Conservation (phyloP, 768 basidiomycete genomes). For the Tylopilus cervinicoccineus region DNA sequence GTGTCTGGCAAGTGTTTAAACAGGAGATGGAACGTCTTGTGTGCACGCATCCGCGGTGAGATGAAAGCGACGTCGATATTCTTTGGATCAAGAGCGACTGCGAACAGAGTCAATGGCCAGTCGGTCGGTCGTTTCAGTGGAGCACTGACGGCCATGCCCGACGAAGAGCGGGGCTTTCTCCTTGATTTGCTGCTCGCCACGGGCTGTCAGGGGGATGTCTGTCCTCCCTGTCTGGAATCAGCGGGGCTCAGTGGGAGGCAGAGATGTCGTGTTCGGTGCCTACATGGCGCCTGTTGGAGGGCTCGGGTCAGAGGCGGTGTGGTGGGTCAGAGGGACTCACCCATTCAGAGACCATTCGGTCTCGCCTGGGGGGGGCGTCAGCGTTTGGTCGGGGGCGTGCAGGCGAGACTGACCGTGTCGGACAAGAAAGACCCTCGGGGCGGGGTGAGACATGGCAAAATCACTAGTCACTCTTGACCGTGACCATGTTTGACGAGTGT, state of each 20-base stretch:
- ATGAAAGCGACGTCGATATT: constrained; percentile 74
- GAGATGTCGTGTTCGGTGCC: constrained; percentile 12
- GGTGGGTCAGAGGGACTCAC: constrained; percentile 32
- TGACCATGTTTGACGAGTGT: constrained; percentile 67
- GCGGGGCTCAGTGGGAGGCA: neutral
- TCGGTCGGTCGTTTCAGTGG: neutral
- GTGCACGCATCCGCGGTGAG: constrained; percentile 86
- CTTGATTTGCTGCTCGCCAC: constrained; percentile 69
- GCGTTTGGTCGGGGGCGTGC: neutral
- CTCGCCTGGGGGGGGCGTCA: constrained; percentile 52
- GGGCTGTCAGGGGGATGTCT: constrained; percentile 82
- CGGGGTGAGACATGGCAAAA: constrained; percentile 39
- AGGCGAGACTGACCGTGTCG: constrained; percentile 58
- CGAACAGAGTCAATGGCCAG: neutral
- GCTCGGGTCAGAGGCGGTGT: constrained; percentile 4
- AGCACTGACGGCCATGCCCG: constrained; percentile 68
- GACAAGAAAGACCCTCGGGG: constrained; percentile 75
- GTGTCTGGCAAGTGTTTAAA: constrained; percentile 47
- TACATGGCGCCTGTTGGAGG: constrained; percentile 54
- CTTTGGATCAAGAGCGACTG: constrained; percentile 74
- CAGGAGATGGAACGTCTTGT: constrained; percentile 79
- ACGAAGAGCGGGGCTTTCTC: constrained; percentile 63
- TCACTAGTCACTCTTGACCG: constrained; percentile 1
- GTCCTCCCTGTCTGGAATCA: constrained; percentile 69
- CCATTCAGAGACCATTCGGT: constrained; percentile 94